Evolutionary conservation across 2,329 filamentous ascomycete species (phyloP).

Genomic region (Phialemoniopsis sp.): DNA sequence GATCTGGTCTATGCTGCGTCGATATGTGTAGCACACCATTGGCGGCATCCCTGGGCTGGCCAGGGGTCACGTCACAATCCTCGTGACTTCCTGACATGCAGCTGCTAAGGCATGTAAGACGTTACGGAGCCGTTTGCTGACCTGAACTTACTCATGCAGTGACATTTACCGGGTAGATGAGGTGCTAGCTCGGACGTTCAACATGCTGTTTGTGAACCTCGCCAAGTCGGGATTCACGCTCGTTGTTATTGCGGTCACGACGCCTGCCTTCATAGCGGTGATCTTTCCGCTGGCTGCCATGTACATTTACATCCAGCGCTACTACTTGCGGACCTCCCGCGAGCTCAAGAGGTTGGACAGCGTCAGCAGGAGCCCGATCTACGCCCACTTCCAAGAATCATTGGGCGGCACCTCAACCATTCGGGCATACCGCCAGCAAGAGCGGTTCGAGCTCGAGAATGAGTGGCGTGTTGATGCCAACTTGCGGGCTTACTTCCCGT

Average conservation of each 20-base stretch:
- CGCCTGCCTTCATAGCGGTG: conserved; percentile 74
- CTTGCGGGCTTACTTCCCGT: conserved; percentile 89
- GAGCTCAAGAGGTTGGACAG: conserved; percentile 96
- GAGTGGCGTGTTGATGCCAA: conserved; percentile 98
- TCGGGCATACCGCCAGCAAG: conserved; percentile 86
- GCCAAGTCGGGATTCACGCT: conserved; percentile 79
- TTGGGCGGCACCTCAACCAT: conserved; percentile 93
- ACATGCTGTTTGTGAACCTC: conserved; percentile 84
- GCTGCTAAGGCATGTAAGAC: conserved; percentile 10
- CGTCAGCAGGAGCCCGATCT: conserved; percentile 92
- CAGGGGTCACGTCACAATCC: too few species aligned
- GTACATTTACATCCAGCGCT: conserved; percentile 92
- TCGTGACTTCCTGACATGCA: conserved; percentile 6
- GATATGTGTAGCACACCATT: too few species aligned
- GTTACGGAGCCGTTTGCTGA: conserved; percentile 14
- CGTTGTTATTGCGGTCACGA: conserved; percentile 75
- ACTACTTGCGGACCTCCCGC: conserved; percentile 92
- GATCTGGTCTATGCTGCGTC: conserved; percentile 4
- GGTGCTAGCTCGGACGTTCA: conserved; percentile 92
- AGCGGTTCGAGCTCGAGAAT: conserved; percentile 86
- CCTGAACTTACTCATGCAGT: conserved; percentile 30
- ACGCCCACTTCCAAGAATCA: conserved; percentile 97
- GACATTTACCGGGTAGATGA: conserved; percentile 84
- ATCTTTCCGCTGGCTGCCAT: conserved; percentile 77
- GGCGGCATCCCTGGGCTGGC: too few species aligned